Conservation (phyloP, 176 grass and related monocot genomes). For the Calamus simplicifolius region DNA sequence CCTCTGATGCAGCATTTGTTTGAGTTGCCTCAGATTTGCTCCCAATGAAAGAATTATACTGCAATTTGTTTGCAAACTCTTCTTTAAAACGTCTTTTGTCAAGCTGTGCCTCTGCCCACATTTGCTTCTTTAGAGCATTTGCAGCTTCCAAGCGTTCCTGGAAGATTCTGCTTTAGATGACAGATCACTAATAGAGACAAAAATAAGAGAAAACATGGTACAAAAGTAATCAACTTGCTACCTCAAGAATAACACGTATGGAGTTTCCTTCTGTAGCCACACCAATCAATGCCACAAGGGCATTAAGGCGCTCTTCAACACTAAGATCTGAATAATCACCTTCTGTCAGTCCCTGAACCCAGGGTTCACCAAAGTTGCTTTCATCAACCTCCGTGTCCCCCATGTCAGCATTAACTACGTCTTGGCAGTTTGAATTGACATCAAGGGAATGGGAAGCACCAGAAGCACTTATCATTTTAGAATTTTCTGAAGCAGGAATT, state of each 20-base stretch:
- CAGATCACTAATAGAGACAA: constrained; percentile 7
- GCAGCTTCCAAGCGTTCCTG: constrained; percentile 94
- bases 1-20: constrained; percentile 39
- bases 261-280: constrained; percentile 83
- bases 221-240: neutral
- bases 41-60: constrained; percentile 31
- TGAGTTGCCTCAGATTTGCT: constrained; percentile 31
- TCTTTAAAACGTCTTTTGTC: constrained; percentile 86
- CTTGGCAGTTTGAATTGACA: constrained; percentile 36
- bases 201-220: constrained; percentile 11
- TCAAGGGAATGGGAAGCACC: constrained; percentile 20
- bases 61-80: constrained; percentile 47
- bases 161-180: constrained; percentile 19
- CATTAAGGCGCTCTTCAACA: constrained; percentile 77
- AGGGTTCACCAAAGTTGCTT: constrained; percentile 70
- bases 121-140: constrained; percentile 92
- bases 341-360: constrained; percentile 83
- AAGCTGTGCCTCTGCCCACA: constrained; percentile 93
- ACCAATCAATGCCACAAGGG: constrained; percentile 69
- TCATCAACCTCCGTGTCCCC: constrained; percentile 75
- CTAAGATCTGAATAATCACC: constrained; percentile 87
- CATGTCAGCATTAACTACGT: constrained; percentile 29
- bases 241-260: constrained; percentile 46
- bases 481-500: constrained; percentile 25
- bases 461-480: constrained; percentile 29